Base-by-base conservation (phyloP, 2,329 filamentous ascomycete genomes). In the Trichoderma harzianum region DNA sequence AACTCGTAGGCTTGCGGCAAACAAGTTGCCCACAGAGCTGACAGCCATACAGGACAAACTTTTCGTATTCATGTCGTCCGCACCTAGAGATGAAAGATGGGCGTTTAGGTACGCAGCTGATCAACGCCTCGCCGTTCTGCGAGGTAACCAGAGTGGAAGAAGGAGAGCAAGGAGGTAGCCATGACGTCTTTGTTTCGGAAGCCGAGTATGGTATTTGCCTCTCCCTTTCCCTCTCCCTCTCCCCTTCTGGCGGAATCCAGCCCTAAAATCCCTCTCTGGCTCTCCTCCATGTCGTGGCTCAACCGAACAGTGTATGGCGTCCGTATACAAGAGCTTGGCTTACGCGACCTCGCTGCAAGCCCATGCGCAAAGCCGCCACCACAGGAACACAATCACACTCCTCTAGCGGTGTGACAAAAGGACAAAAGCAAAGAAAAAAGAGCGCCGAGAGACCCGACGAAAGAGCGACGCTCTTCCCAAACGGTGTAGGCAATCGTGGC, bases 341-440 rank as follows among this genome's bases (percentile, higher is more conserved):
- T 69, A 62, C 57, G 67, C 67, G 67, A 62, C 67, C 67, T 8
- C 24, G 21, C 43, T 51, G 43, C 57, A 62, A 51, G 21, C 57
- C 67, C 14, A 62, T 69, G 67, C 57, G 30, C 7, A 16, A 34
- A 62, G 34, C 67, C 67, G 67, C 57, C 67, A 28, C 39, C 53
- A 32, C n/a, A 26, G 39, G 28, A 4, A 30, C 30, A 62, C 67
- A 69, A 62, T 28, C 57, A 69, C 57, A 28, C 8, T 12, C 67
- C 57, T 69, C 32, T 62, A 47, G 72, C 62, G 71, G 71, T 73
- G 72, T 73, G 72, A 71, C 72, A 60, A 34, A 12, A 34, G 18
- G 26, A 6, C 11, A 21, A 5, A 21, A 32, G 10, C 2, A 60
- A 34, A 60, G 55, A 30, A 14, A 58, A n/a, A 21, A 21, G n/a